These are phyloP conservation scores for Lasiosphaeris hirsuta DNA, from an alignment of 495 filamentous ascomycete genomes.

Conservation along the genomic window DNA sequence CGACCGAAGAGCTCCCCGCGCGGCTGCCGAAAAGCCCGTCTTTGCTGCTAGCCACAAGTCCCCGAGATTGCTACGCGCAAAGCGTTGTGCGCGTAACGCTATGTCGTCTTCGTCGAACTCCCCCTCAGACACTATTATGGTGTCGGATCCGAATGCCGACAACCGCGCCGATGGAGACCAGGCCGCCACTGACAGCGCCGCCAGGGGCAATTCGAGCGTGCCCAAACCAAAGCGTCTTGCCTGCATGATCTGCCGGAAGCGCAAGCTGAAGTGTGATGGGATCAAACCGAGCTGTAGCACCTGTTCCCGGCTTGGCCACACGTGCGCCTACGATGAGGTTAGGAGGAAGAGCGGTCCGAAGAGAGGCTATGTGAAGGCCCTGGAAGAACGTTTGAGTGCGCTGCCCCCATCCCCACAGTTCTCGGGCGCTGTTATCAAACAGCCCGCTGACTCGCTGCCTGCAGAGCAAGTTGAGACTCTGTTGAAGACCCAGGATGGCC, in stretches of 20 bases:
- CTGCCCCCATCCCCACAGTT: conserved; percentile 5
- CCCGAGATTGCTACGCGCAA: too few relatives aligned
- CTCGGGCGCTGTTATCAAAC: neutral
- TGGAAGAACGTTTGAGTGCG: conserved; percentile 91
- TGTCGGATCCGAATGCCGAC: conserved; percentile 34
- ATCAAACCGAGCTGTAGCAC: conserved; percentile 85
- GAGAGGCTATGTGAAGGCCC: conserved; percentile 93
- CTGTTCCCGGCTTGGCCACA: conserved; percentile 82
- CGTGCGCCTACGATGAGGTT: conserved; percentile 93
- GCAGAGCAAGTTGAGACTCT: conserved; percentile 92
- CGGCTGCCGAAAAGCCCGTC: too few relatives aligned
- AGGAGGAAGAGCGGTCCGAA: conserved; percentile 98
- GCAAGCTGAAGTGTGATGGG: conserved; percentile 83
- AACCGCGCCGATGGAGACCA: conserved; percentile 25
- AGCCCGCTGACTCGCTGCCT: conserved; percentile 18
- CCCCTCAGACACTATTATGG: conserved; percentile 34
- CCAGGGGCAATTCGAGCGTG: conserved; percentile 57
- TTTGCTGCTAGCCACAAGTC: too few relatives aligned
- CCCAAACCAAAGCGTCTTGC: conserved; percentile 91
- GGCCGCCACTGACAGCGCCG: conserved; percentile 28
- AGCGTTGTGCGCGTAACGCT: conserved; percentile 2
- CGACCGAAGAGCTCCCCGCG: too few relatives aligned
- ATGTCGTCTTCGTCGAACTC: conserved; percentile 45
- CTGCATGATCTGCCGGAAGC: conserved; percentile 92
- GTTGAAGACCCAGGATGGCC: conserved; percentile 67